Percentiles rank a stretch among this genome's conserved stretches.
These are phyloP conservation scores for Colletotrichum orbiculare DNA, from an alignment of 2,329 filamentous ascomycete genomes.

Conservation along the genomic window DNA sequence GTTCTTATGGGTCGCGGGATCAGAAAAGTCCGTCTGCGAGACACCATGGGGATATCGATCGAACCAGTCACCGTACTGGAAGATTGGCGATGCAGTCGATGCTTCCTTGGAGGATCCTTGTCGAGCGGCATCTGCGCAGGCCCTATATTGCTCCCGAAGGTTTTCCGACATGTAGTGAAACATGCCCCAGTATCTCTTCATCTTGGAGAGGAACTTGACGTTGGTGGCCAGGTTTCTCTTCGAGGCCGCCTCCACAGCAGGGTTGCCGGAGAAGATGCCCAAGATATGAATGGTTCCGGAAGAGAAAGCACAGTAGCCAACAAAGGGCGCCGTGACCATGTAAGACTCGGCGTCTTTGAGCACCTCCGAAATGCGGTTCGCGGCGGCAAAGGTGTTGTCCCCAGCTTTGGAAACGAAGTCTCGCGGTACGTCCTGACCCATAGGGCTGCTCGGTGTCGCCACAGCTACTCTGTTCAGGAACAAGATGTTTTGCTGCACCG, in stretches of 20 bases:
- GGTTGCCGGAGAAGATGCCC: slow-evolving; percentile 88
- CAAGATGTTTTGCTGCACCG: slow-evolving; percentile 87
- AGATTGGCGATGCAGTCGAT: slow-evolving; percentile 71
- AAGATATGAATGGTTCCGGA: slow-evolving; percentile 95
- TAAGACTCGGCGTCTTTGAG: slow-evolving; percentile 84
- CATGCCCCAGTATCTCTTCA: slow-evolving; percentile 99
- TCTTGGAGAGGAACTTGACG: slow-evolving; percentile 89
- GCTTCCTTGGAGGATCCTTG: slow-evolving; percentile 68
- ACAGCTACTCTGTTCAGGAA: slow-evolving; percentile 92
- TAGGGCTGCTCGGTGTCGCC: slow-evolving; percentile 72
- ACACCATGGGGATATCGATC: slow-evolving; percentile 94
- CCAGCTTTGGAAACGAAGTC: slow-evolving; percentile 82
- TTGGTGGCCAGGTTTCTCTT: slow-evolving; percentile 89
- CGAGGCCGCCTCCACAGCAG: slow-evolving; percentile 77
- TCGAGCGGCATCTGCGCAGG: slow-evolving; percentile 83
- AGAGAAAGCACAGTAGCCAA: slow-evolving; percentile 93
- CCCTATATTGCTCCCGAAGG: slow-evolving; percentile 86
- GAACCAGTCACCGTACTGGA: slow-evolving; percentile 99
- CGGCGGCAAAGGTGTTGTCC: slow-evolving; percentile 82
- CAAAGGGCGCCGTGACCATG: slow-evolving; percentile 88
- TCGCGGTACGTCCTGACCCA: slow-evolving; percentile 77
- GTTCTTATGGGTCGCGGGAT: slow-evolving; percentile 73
- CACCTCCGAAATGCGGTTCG: slow-evolving; percentile 86
- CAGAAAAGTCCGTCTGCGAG: slow-evolving; percentile 83
- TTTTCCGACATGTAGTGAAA: slow-evolving; percentile 97